A percentile compares a stretch with the other conserved stretches of the same genome.
Conservation (phyloP, 768 basidiomycete genomes). For the Tephrocybe sp. region DNA sequence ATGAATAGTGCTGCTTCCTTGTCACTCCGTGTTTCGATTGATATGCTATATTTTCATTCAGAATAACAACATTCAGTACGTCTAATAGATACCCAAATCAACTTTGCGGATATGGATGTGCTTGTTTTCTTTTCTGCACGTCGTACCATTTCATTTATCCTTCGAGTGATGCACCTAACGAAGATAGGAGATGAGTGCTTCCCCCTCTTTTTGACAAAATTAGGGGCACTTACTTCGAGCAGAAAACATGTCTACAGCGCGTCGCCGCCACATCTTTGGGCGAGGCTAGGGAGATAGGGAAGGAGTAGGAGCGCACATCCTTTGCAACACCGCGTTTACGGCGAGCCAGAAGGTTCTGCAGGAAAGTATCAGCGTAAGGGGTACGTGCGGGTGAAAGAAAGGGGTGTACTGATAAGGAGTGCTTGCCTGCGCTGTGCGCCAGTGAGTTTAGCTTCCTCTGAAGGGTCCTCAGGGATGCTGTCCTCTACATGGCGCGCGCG, state of each 20-base stretch:
- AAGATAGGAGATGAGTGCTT: neutral
- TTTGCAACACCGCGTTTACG: constrained; percentile 6
- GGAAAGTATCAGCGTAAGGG: neutral
- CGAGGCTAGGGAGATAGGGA: constrained; percentile 5
- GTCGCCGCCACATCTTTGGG: constrained; percentile 1
- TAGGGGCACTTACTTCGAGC: constrained; percentile 6
- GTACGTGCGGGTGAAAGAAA: neutral
- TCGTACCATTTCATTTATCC: constrained; percentile 3
- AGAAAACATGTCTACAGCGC: constrained; percentile 14
- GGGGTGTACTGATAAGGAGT: constrained; percentile 9
- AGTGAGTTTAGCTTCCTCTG: neutral
- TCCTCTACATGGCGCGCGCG: constrained; percentile 5
- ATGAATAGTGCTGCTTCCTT: no score
- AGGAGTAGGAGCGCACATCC: constrained; percentile 2
- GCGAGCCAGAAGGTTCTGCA: constrained; percentile 8
- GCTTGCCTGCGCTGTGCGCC: constrained; percentile 7
- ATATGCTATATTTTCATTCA: no score
- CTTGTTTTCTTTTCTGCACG: constrained; percentile 2
- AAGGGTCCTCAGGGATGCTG: neutral
- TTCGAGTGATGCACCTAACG: constrained; percentile 4
- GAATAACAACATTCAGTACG: neutral
- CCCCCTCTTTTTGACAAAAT: no score
- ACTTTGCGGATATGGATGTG: constrained; percentile 3
- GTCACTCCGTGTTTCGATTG: no score
- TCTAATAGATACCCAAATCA: constrained; percentile 7